These are phyloP conservation scores for Vitis riparia DNA, from an alignment of 164 flowering plant genomes.

Conservation along the genomic window DNA sequence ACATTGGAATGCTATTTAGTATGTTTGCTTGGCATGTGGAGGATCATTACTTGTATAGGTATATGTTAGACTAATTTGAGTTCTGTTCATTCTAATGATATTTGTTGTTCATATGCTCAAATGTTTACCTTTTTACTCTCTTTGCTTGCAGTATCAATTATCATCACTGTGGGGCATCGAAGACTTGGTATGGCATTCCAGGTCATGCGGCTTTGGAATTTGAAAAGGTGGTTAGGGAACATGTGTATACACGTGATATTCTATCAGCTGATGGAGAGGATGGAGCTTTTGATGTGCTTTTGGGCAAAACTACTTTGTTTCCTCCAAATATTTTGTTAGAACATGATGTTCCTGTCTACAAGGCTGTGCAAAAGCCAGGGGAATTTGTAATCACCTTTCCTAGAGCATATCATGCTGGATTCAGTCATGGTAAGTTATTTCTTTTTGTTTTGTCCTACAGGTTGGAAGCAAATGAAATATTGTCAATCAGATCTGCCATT, in stretches of 20 bases:
- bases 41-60: conserved; percentile 98
- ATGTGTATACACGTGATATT: conserved; percentile 74
- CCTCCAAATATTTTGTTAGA: conserved; percentile 84
- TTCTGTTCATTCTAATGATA: neutral
- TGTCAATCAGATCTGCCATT: neutral
- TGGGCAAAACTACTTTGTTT: conserved; percentile 96
- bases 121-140: neutral
- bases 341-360: conserved; percentile 81
- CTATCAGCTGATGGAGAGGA: conserved; percentile 74
- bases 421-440: conserved; percentile 82
- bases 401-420: conserved; percentile 97
- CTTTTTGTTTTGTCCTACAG: neutral
- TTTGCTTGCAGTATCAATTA: conserved; percentile 74
- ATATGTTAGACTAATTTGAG: neutral
- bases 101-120: neutral
- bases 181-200: conserved; percentile 99
- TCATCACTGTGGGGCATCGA: conserved; percentile 97
- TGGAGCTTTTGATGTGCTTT: conserved; percentile 90
- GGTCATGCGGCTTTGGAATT: conserved; percentile 84
- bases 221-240: conserved; percentile 86
- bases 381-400: conserved; percentile 94
- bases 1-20: conserved; percentile 98
- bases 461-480: neutral
- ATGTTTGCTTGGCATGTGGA: conserved; percentile 99
- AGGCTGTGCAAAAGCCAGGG: conserved; percentile 94